phyloP scores from a whole-genome alignment of 1,284 basidiomycete species.

The Moesziomyces sp. region DNA sequence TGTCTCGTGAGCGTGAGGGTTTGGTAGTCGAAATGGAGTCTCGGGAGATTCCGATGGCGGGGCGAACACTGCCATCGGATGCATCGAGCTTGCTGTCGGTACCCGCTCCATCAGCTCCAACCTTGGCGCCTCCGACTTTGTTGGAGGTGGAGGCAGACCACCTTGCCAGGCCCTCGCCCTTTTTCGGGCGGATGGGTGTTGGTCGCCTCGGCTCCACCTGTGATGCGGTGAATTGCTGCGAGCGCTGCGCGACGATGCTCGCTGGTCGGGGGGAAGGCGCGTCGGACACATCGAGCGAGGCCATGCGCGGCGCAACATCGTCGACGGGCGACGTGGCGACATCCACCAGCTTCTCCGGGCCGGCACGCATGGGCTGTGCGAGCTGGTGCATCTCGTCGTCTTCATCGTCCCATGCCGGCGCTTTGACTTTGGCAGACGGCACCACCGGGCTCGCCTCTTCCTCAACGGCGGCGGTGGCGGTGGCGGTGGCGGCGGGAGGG shows the following conservation, averaged over 20 bases:
- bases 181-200: conserved; percentile 26
- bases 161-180: conserved; percentile 4
- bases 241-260: conserved; percentile 5
- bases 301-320: conserved; percentile 6
- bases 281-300: neutral
- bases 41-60: no score
- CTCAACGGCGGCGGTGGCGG: conserved; percentile 1
- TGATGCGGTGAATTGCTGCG: neutral
- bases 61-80: no score
- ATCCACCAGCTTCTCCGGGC: conserved; percentile 9
- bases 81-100: no score
- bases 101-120: no score
- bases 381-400: conserved; percentile 39
- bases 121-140: no score
- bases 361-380: no score
- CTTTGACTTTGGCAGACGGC: conserved; percentile 13
- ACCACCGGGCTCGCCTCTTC: neutral
- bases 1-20: no score
- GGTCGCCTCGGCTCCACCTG: conserved; percentile 23
- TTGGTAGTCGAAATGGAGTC: no score
- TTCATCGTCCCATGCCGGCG: conserved; percentile 59
- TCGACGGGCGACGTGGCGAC: conserved; percentile 11
- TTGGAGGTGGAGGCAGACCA: neutral
- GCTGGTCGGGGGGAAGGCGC: neutral
- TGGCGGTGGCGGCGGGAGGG: neutral